Evolutionary conservation across 176 grass and related monocot species (phyloP).

Genomic region (Panicum miliaceum): DNA sequence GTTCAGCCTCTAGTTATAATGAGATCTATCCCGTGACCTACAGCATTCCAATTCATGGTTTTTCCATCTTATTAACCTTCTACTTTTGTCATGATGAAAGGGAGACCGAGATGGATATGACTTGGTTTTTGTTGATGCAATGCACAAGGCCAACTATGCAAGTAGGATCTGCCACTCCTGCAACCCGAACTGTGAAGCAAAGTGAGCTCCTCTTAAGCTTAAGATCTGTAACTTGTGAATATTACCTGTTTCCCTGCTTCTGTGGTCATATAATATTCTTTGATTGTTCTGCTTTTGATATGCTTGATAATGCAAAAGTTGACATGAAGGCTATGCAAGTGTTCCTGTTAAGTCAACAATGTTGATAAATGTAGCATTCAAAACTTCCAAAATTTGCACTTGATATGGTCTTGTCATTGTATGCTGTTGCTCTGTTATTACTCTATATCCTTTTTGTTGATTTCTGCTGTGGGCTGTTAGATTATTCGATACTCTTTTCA

Average conservation of each 20-base stretch:
- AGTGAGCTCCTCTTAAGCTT: constrained; percentile 60
- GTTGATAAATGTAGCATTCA: neutral
- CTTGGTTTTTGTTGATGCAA: constrained; percentile 97
- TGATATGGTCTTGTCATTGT: neutral
- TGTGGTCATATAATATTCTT: constrained; percentile 33
- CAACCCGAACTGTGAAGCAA: constrained; percentile 97
- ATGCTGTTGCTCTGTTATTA: constrained; percentile 5
- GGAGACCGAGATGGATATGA: constrained; percentile 97
- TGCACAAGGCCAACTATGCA: constrained; percentile 99
- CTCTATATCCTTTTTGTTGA: constrained; percentile 33
- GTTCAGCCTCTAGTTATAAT: neutral
- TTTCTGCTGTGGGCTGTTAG: neutral
- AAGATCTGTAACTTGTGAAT: constrained; percentile 25
- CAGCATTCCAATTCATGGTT: constrained; percentile 11
- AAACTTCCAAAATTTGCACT: constrained; percentile 3
- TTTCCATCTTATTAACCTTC: constrained; percentile 45
- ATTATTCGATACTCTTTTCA: neutral
- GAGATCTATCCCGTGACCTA: constrained; percentile 30
- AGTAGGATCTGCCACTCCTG: constrained; percentile 99
- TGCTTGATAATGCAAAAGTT: neutral
- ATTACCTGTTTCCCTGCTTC: constrained; percentile 22
- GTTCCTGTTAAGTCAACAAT: neutral
- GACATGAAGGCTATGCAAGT: neutral
- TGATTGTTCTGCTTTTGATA: constrained; percentile 31
- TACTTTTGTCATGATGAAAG: constrained; percentile 56